These are phyloP conservation scores for Tolypocladium amazonense DNA, from an alignment of 2,329 filamentous ascomycete species.

Conservation along the genomic window DNA sequence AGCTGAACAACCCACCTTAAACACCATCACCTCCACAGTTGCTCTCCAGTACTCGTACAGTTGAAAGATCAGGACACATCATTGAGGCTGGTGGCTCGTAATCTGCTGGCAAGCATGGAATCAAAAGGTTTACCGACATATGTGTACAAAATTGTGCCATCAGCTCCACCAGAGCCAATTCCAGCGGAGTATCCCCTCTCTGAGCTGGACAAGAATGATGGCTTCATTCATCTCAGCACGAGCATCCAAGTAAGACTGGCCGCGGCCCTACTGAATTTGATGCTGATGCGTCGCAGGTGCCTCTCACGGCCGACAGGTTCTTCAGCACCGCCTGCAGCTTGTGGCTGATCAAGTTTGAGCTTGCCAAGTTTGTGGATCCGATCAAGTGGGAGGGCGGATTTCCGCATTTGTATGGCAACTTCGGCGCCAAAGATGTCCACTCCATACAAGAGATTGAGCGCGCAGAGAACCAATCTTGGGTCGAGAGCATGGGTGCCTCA, in stretches of 20 bases:
- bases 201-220: slow-evolving; percentile 47
- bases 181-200: slow-evolving; percentile 46
- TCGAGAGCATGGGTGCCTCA: slow-evolving; percentile 23
- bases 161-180: slow-evolving; percentile 40
- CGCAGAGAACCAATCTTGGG: slow-evolving; percentile 35
- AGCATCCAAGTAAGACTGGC: slow-evolving; percentile 35
- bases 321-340: slow-evolving; percentile 27
- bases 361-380: slow-evolving; percentile 28
- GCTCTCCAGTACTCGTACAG: neutral
- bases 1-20: neutral
- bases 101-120: neutral
- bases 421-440: slow-evolving; percentile 41
- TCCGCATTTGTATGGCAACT: slow-evolving; percentile 49
- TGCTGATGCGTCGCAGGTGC: slow-evolving; percentile 21
- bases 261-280: neutral
- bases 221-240: slow-evolving; percentile 52
- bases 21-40: neutral
- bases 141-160: slow-evolving; percentile 51
- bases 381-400: slow-evolving; percentile 49
- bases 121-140: slow-evolving; percentile 24
- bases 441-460: slow-evolving; percentile 34
- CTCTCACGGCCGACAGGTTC: slow-evolving; percentile 33
- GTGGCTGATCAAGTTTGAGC: slow-evolving; percentile 44
- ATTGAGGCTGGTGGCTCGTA: neutral
- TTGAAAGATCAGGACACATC: neutral